Evolutionary conservation across 2,329 filamentous ascomycete species (phyloP).

Genomic region (Corynespora cassiicola): DNA sequence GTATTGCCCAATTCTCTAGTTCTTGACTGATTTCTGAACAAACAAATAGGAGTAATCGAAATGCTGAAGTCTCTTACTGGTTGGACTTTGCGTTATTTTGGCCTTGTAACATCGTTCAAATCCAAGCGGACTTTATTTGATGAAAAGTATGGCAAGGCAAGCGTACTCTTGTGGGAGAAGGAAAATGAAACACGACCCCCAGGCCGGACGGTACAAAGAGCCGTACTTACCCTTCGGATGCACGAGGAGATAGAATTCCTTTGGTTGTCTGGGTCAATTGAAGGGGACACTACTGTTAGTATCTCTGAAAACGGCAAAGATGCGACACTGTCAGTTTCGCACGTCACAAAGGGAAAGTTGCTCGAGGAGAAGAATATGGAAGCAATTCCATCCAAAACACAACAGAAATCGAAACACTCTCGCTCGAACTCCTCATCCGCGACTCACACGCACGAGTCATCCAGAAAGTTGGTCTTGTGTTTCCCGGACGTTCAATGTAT

Average conservation of each 20-base stretch:
- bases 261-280: slow-evolving; percentile 9
- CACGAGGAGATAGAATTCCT: slow-evolving; percentile 12
- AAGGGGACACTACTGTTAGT: slow-evolving; percentile 4
- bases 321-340: slow-evolving; percentile 14
- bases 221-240: slow-evolving; percentile 15
- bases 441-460: slow-evolving; percentile 5
- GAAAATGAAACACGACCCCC: slow-evolving; percentile 7
- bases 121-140: slow-evolving; percentile 14
- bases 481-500: no score
- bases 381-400: slow-evolving; percentile 9
- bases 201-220: slow-evolving; percentile 4
- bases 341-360: slow-evolving; percentile 13
- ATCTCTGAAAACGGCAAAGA: slow-evolving; percentile 2
- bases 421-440: background rate
- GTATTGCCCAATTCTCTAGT: no score
- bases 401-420: background rate
- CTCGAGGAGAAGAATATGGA: slow-evolving; percentile 17
- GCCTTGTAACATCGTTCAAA: slow-evolving; percentile 13
- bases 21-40: background rate
- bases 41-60: slow-evolving; percentile 11
- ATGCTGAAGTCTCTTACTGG: slow-evolving; percentile 18
- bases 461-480: slow-evolving; percentile 5
- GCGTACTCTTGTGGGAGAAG: slow-evolving; percentile 25
- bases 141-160: slow-evolving; percentile 16
- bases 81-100: slow-evolving; percentile 22